Percentiles rank a stretch among this genome's conserved stretches.
Conservation (phyloP, 164 flowering plant species). For the Pachysandra terminalis region DNA sequence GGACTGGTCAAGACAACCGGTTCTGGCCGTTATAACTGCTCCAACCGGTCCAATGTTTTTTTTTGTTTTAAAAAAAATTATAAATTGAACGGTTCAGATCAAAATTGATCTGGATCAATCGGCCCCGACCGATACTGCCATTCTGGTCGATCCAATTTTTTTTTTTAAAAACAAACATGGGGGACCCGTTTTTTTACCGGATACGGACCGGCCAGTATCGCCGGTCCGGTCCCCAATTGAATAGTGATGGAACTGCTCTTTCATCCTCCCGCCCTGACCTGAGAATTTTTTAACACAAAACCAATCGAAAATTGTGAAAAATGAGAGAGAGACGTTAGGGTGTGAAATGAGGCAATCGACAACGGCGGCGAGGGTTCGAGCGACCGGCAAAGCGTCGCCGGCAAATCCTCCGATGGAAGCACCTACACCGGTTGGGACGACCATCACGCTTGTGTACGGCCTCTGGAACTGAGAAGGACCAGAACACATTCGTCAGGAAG, state of each 20-base stretch:
- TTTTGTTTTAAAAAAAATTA: too few relatives aligned
- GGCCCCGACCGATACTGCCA: too few relatives aligned
- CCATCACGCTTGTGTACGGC: constrained; percentile 82
- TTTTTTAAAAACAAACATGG: too few relatives aligned
- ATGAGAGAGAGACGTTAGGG: constrained; percentile 52
- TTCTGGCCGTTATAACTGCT: too few relatives aligned
- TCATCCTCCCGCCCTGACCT: not conserved
- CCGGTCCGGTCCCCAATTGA: too few relatives aligned
- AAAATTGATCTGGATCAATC: too few relatives aligned
- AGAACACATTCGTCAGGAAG: not conserved
- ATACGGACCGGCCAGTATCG: too few relatives aligned
- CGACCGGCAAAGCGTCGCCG: constrained; percentile 85
- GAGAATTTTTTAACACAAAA: not conserved
- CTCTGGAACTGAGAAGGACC: constrained; percentile 34
- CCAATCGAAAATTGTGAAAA: not conserved
- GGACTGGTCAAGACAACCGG: too few relatives aligned
- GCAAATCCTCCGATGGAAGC: constrained; percentile 94
- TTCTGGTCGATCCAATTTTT: too few relatives aligned
- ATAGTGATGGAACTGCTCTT: not conserved
- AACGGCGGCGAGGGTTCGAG: constrained; percentile 74
- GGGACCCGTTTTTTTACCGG: too few relatives aligned
- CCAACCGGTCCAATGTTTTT: too few relatives aligned
- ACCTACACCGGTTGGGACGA: constrained; percentile 87
- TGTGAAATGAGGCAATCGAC: constrained; percentile 89
- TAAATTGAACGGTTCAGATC: too few relatives aligned